Percentiles rank a stretch among this genome's conserved stretches.
Evolutionary conservation across 352 stramenopile species (phyloP).

Genomic region (Phytophthora quininea): DNA sequence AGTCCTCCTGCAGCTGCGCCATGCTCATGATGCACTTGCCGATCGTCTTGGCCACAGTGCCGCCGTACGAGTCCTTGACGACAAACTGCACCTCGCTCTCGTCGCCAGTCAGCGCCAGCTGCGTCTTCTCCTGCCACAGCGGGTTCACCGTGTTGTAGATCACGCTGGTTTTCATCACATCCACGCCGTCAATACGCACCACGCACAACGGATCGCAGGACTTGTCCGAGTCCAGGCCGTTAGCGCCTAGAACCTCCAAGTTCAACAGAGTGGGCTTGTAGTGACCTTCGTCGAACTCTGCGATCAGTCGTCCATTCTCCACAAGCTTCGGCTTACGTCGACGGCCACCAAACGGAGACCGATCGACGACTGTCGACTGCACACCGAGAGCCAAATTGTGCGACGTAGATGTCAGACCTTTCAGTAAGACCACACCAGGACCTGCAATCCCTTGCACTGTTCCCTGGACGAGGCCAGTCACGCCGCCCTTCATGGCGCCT

Average conservation of each 20-base stretch:
- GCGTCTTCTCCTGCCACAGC: constrained; percentile 77
- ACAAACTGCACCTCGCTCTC: constrained; percentile 78
- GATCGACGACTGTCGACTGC: constrained; percentile 82
- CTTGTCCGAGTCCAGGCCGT: constrained; percentile 71
- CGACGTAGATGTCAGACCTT: constrained; percentile 84
- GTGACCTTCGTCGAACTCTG: constrained; percentile 66
- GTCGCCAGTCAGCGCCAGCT: constrained; percentile 54
- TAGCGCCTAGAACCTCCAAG: constrained; percentile 76
- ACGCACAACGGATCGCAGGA: constrained; percentile 84
- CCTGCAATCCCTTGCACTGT: constrained; percentile 82
- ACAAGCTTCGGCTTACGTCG: constrained; percentile 75
- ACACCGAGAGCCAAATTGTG: constrained; percentile 81
- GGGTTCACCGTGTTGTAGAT: constrained; percentile 89
- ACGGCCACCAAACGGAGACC: constrained; percentile 75
- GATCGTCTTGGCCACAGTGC: constrained; percentile 77
- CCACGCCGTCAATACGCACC: constrained; percentile 69
- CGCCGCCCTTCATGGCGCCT: constrained; percentile 76
- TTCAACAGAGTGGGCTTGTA: constrained; percentile 66
- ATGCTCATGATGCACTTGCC: constrained; percentile 81
- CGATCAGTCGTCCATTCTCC: constrained; percentile 65
- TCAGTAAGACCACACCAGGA: constrained; percentile 83
- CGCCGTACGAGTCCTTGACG: constrained; percentile 86
- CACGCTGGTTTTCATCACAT: constrained; percentile 75
- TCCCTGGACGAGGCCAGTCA: constrained; percentile 78
- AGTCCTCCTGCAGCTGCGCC: constrained; percentile 76